Base-by-base conservation (phyloP, 176 grass and related monocot species). In the Oryza punctata region DNA sequence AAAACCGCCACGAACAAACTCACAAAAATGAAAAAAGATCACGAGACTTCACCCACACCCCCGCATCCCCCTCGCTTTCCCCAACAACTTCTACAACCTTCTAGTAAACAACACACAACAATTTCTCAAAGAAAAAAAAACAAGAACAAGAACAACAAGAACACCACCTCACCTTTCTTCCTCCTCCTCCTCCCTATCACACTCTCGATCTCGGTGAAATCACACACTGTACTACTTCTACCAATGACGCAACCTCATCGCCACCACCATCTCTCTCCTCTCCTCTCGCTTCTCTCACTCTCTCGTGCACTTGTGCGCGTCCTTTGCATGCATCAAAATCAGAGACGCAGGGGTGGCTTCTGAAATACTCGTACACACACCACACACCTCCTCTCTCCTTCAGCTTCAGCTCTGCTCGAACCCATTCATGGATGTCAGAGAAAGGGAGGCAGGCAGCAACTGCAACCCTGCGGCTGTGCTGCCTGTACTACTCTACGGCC, bases 291-390 rank as follows among this genome's bases (percentile, higher is more conserved):
- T 29, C 54, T 27, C 43, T 79, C 76, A 82, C 76, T 15, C 32
- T 70, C 37, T 82, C 10, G 49, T 52, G 49, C 49, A 52, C 15
- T 84, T 76, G 87, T 57, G 29, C 30, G 68, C 43, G 64, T 66
- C 84, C 35, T 82, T 82, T 87, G 87, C 78, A 91, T 91, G 91
- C 95, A 95, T 95, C 85, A 89, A 93, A 94, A 94, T 92, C 92
- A 94, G 86, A 89, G 91, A 87, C 69, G 61, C 26, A 73, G 86
- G 87, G 86, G 80, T 41, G 40, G 40, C 40, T 10, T 41, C 40
- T 41, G 40, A 41, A 41, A 41, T 41, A 41, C 40, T 41, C 40
- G 67, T 84, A 81, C 92, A 71, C 78, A 33, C 80, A 77, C 40
- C 67, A 13, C 44, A n/a, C 45, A 47, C 45, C 45, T 47, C 45